Conservation (phyloP, 768 basidiomycete species). For the Erythrobasidium yunnanense region DNA sequence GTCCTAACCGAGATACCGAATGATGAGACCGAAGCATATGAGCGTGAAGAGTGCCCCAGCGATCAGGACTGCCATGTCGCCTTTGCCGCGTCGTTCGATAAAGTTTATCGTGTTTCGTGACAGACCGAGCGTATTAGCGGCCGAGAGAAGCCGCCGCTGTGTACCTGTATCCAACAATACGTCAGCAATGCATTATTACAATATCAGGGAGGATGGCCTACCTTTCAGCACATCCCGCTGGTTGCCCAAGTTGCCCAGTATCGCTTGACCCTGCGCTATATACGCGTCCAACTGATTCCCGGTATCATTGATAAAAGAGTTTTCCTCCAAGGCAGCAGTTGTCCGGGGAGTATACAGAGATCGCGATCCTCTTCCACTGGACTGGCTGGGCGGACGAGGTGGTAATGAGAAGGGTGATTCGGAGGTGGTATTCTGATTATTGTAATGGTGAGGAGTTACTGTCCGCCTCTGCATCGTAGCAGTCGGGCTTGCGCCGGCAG, state of each 20-base stretch:
- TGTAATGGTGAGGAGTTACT: not conserved
- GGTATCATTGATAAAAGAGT: slow-evolving; percentile 74
- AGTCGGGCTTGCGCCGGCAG: not conserved
- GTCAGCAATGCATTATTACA: not conserved
- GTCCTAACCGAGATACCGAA: slow-evolving; percentile 71
- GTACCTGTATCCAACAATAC: slow-evolving; percentile 47
- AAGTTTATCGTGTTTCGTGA: slow-evolving; percentile 91
- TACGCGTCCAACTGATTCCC: slow-evolving; percentile 77
- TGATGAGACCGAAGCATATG: slow-evolving; percentile 84
- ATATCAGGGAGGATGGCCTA: not conserved
- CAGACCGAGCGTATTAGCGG: slow-evolving; percentile 86
- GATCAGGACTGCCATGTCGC: slow-evolving; percentile 89
- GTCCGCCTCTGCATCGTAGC: slow-evolving; percentile 6
- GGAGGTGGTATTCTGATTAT: not conserved
- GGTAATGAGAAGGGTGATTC: slow-evolving; percentile 20
- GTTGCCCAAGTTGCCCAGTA: slow-evolving; percentile 79
- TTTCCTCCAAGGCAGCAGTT: slow-evolving; percentile 70
- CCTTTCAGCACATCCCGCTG: slow-evolving; percentile 86
- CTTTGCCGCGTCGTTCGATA: slow-evolving; percentile 90
- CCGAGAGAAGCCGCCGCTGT: slow-evolving; percentile 67
- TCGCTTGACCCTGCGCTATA: slow-evolving; percentile 80
- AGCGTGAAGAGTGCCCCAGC: slow-evolving; percentile 77
- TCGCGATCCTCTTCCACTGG: not conserved
- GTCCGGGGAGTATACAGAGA: slow-evolving; percentile 47
- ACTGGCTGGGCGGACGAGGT: not conserved